phyloP scores from a whole-genome alignment of 106 monocot genomes.

The Phalaenopsis equestris region DNA sequence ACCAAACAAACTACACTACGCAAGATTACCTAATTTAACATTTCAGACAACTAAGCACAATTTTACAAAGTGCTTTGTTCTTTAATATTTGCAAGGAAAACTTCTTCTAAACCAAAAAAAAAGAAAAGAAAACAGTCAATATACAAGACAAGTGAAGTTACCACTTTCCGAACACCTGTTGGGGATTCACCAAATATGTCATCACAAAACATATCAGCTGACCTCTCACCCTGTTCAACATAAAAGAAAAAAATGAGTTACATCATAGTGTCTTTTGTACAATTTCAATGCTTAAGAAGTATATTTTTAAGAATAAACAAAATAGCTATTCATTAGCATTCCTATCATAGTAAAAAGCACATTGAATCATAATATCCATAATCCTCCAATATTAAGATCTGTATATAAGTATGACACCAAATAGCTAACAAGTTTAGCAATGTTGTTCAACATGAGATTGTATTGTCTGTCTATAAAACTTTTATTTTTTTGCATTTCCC shows the following conservation, averaged over 20 bases:
- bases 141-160: conserved; percentile 19
- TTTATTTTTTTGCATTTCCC: not conserved
- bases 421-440: not conserved
- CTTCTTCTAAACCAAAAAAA: not conserved
- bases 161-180: conserved; percentile 54
- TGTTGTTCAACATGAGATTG: not conserved
- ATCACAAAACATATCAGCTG: conserved; percentile 91
- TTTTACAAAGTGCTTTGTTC: not conserved
- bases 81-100: not conserved
- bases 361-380: not conserved
- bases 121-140: not conserved
- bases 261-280: not conserved
- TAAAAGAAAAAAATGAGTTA: not conserved
- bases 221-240: conserved; percentile 69
- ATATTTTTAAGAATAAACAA: not conserved
- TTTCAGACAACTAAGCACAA: not conserved
- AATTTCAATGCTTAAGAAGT: not conserved
- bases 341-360: not conserved
- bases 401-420: not conserved
- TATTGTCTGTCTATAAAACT: not conserved
- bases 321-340: not conserved
- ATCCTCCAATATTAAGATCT: not conserved
- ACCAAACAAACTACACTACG: not conserved
- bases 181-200: conserved; percentile 98
- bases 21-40: not conserved